phyloP scores from a whole-genome alignment of 495 filamentous ascomycete genomes.

The Tuber melanosporum region DNA sequence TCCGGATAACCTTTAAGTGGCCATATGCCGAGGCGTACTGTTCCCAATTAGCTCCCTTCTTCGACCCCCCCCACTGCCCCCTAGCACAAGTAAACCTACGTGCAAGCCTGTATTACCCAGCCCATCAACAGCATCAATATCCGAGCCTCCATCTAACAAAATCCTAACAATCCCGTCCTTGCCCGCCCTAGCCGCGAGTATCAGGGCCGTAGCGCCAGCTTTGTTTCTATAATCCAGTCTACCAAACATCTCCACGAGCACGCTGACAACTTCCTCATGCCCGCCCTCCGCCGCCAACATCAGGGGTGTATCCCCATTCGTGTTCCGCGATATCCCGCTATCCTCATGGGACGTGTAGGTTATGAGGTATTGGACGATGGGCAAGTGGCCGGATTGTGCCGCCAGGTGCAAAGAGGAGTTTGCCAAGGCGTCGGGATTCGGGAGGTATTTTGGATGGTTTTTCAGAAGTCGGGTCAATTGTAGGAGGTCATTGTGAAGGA shows the following conservation, averaged over 20 bases:
- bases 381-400: conserved; percentile 58
- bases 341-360: conserved; percentile 52
- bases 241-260: conserved; percentile 36
- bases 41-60: neutral
- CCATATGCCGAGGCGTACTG: conserved; percentile 60
- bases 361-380: conserved; percentile 55
- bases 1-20: conserved; percentile 64
- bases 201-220: conserved; percentile 56
- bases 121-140: conserved; percentile 48
- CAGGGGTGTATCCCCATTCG: conserved; percentile 63
- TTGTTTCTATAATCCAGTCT: conserved; percentile 34
- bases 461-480: conserved; percentile 45
- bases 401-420: conserved; percentile 77
- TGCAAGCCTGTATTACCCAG: conserved; percentile 75
- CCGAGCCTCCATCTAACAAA: conserved; percentile 29
- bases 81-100: conserved; percentile 44
- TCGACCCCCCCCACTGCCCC: neutral
- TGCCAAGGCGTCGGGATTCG: conserved; percentile 46
- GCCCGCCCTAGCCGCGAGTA: conserved; percentile 54
- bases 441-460: conserved; percentile 59
- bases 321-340: conserved; percentile 59
- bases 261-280: conserved; percentile 56
- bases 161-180: conserved; percentile 55
- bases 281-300: conserved; percentile 56
- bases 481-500: conserved; percentile 60